Conservation (phyloP, 2,329 filamentous ascomycete genomes). For the Pseudogymnoascus sp. region DNA sequence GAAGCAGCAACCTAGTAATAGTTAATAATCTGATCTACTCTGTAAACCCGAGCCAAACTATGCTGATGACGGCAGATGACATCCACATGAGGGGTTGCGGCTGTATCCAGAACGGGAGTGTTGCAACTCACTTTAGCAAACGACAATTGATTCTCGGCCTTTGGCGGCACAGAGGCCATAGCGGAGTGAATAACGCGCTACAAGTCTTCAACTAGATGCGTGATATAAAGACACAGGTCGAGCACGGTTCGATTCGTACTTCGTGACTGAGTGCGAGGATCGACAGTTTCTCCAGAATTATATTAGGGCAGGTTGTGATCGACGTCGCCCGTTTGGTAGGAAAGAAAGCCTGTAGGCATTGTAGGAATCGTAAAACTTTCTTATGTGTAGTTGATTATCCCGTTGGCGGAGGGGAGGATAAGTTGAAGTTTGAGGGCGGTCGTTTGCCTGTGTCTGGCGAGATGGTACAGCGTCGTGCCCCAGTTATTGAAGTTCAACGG, state of each 20-base stretch:
- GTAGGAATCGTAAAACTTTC: constrained; percentile 16
- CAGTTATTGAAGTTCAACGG: background rate
- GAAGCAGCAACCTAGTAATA: constrained; percentile 41
- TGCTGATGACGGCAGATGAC: constrained; percentile 4
- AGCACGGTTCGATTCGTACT: constrained; percentile 1
- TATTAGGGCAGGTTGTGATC: constrained; percentile 30
- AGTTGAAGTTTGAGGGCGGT: background rate
- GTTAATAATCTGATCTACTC: constrained; percentile 3
- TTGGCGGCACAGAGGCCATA: constrained; percentile 41
- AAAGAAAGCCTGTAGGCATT: constrained; percentile 26
- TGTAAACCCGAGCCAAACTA: background rate
- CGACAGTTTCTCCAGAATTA: constrained; percentile 14
- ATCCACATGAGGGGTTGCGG: constrained; percentile 15
- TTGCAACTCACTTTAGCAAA: constrained; percentile 43
- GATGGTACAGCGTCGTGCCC: constrained; percentile 9
- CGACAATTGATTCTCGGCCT: constrained; percentile 51
- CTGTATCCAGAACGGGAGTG: constrained; percentile 9
- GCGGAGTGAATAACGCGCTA: constrained; percentile 12
- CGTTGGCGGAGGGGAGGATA: background rate
- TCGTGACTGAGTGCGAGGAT: constrained; percentile 3
- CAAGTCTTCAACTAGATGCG: constrained; percentile 2
- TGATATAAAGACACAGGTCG: constrained; percentile 1
- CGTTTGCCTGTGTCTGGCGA: constrained; percentile 9
- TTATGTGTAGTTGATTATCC: background rate
- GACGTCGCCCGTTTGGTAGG: constrained; percentile 26